Base-by-base conservation (phyloP, 176 grass and related monocot genomes). In the Cenchrus purpureus region DNA sequence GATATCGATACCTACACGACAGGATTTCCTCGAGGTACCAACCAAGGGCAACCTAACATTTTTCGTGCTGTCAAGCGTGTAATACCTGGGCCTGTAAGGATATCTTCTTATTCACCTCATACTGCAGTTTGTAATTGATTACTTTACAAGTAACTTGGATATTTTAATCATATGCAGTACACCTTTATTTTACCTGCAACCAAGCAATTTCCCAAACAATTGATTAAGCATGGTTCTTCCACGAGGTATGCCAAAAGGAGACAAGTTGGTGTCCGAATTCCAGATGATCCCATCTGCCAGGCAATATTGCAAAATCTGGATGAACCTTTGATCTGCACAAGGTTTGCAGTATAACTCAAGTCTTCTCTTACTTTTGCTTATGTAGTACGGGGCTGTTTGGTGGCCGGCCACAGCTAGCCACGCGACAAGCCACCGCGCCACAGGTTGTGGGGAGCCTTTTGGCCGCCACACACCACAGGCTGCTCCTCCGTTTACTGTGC, bases 61-160 rank as follows among this genome's bases (percentile, higher is more conserved):
- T 98, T 95, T 59, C 88, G 88, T 48, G 85, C 87, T 79, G 90
- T 96, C 50, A 99, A 94, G 58, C 93, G 89, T 90, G 88, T 75
- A 85, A 87, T 99, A 73, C 97, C 97, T 81, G 97, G 97, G 17
- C 97, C 91, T 84, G 91, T 96, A 96, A 96, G 97, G 74, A 65
- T 67, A 78, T 86, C 17, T 51, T 31, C 44, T 60, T 74, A 62
- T 76, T 83, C 13, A 83, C 81, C 19, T 32, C 65, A 17, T 19
- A 58, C 78, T 40, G 51, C 34, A 16, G 48, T 82, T 58, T 31
- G 8, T 19, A 31, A 34, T 76, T 62, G 34, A 59, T 8, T 83
- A 79, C 15, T 90, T 78, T n/a, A 32, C 51, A 28, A 73, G 46
- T 83, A 74, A 87, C 60, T n/a, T 83, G 32, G 20, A 15, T 76